Conservation (phyloP, 371 early-diverging fungal genomes). For the Dinochytrium kinnereticum region DNA sequence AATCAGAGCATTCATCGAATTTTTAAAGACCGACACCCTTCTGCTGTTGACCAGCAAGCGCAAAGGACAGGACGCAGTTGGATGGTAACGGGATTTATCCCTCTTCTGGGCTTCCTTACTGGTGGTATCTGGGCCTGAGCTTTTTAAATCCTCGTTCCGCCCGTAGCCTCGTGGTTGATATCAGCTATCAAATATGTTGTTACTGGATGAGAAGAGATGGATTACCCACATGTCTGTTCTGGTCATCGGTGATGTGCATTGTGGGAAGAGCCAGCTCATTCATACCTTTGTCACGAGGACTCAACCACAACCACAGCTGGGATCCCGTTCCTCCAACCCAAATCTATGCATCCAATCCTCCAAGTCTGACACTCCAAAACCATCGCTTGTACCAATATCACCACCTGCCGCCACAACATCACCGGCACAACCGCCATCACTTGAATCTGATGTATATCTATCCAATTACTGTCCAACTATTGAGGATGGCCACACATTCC, state of each 20-base stretch:
- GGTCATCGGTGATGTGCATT: constrained; percentile 36
- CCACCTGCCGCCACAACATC: constrained; percentile 4
- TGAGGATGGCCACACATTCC: constrained; percentile 35
- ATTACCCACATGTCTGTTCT: constrained; percentile 44
- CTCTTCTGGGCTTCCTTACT: too few species aligned
- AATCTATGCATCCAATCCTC: too few species aligned
- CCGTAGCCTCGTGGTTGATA: too few species aligned
- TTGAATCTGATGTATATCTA: constrained; percentile 14
- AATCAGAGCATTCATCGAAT: too few species aligned
- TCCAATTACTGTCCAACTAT: constrained; percentile 40
- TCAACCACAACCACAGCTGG: not conserved
- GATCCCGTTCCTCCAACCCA: constrained; percentile 5
- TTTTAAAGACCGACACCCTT: too few species aligned
- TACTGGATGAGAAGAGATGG: constrained; percentile 15
- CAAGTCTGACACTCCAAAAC: too few species aligned
- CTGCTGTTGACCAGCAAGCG: too few species aligned
- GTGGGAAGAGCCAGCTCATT: constrained; percentile 36
- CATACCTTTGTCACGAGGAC: constrained; percentile 15
- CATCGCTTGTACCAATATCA: too few species aligned
- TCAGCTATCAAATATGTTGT: not conserved
- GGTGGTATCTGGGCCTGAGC: too few species aligned
- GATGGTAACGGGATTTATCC: too few species aligned
- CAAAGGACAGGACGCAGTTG: too few species aligned
- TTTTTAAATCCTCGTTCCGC: too few species aligned
- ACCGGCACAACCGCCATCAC: not conserved